A percentile compares a stretch with the other conserved stretches of the same genome.
Evolutionary conservation across 1,139 yeast species (phyloP).

Genomic region (Wickerhamomyces sp.): DNA sequence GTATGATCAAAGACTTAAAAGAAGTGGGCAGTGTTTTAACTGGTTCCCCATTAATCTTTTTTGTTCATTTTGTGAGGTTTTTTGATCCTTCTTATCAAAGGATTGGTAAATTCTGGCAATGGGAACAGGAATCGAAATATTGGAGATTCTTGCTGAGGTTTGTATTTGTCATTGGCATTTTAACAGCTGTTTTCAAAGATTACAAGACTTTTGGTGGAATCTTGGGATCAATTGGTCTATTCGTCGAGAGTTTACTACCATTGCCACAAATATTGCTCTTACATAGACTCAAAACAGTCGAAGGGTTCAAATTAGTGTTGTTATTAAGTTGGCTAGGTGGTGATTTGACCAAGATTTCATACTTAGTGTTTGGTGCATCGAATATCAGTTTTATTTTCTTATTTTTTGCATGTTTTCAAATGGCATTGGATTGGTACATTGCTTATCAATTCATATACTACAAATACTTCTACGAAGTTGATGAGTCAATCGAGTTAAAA

Average conservation of each 20-base stretch:
- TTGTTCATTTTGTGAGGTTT: slow-evolving; percentile 39
- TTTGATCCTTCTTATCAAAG: slow-evolving; percentile 69
- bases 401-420: slow-evolving; percentile 78
- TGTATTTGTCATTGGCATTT: slow-evolving; percentile 32
- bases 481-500: slow-evolving; percentile 5
- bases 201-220: slow-evolving; percentile 45
- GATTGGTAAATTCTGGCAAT: slow-evolving; percentile 78
- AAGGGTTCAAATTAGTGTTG: slow-evolving; percentile 73
- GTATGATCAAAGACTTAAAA: too few relatives aligned
- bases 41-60: slow-evolving; percentile 12
- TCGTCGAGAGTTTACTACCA: slow-evolving; percentile 80
- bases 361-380: slow-evolving; percentile 67
- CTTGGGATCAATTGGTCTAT: slow-evolving; percentile 68
- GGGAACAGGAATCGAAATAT: slow-evolving; percentile 58
- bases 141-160: slow-evolving; percentile 66
- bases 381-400: slow-evolving; percentile 67
- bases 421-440: slow-evolving; percentile 68
- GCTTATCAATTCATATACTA: slow-evolving; percentile 71
- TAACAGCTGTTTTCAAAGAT: slow-evolving; percentile 43
- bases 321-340: slow-evolving; percentile 87
- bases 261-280: slow-evolving; percentile 80
- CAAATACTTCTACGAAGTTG: slow-evolving; percentile 30
- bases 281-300: slow-evolving; percentile 62
- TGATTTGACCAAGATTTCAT: slow-evolving; percentile 72
- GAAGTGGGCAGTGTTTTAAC: too few relatives aligned